Evolutionary conservation across 2,329 filamentous ascomycete genomes (phyloP).

Genomic region (Exophiala oligosperma): DNA sequence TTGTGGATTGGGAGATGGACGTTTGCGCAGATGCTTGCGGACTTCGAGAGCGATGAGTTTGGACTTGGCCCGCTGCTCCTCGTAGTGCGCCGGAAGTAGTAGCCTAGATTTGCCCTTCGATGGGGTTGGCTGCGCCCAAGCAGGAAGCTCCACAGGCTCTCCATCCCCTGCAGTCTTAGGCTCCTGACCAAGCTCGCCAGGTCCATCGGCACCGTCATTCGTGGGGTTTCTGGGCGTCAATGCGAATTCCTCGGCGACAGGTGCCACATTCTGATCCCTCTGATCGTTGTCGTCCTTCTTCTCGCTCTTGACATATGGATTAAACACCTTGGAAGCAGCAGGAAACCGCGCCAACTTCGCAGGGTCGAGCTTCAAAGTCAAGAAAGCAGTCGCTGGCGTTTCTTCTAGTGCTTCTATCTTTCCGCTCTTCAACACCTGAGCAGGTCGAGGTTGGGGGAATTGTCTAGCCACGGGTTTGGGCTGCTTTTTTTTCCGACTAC

Average conservation of each 20-base stretch:
- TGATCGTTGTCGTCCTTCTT: neutral
- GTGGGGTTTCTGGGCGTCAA: neutral
- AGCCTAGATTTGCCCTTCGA: slow-evolving; percentile 3
- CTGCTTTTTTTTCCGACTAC: neutral
- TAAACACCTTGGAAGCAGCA: neutral
- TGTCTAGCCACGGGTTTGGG: neutral
- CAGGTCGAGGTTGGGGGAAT: neutral
- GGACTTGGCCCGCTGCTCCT: slow-evolving; percentile 12
- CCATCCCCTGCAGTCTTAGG: neutral
- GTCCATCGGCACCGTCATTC: neutral
- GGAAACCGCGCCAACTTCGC: neutral
- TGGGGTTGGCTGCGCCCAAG: neutral
- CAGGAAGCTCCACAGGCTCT: neutral
- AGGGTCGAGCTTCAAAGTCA: slow-evolving; percentile 6
- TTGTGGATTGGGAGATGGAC: neutral
- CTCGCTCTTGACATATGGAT: neutral
- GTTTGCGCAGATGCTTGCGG: neutral
- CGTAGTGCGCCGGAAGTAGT: slow-evolving; percentile 9
- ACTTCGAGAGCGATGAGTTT: slow-evolving; percentile 4
- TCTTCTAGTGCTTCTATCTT: neutral
- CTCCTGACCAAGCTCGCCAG: neutral
- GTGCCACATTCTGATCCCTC: neutral
- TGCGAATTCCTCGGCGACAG: neutral
- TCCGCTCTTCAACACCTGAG: neutral
- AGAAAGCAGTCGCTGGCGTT: neutral